phyloP scores from a whole-genome alignment of 2,329 filamentous ascomycete species.

The Lasiodiplodia theobromae region DNA sequence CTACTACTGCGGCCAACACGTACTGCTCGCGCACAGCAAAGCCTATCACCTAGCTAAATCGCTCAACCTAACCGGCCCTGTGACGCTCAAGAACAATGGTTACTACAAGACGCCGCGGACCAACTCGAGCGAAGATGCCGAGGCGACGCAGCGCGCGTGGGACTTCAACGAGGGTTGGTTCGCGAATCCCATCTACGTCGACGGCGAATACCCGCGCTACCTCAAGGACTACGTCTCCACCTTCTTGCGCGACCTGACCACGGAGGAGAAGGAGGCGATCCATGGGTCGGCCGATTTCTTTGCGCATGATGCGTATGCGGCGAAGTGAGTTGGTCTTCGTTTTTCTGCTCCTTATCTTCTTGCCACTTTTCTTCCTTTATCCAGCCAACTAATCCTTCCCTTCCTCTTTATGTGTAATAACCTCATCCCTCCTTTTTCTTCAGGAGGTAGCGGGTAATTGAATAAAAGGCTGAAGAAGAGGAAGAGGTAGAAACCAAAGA shows the following conservation, averaged over 20 bases:
- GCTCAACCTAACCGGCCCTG: constrained; percentile 47
- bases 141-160: constrained; percentile 44
- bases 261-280: constrained; percentile 41
- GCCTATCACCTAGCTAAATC: constrained; percentile 53
- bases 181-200: constrained; percentile 51
- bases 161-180: constrained; percentile 53
- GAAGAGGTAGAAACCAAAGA: too few species aligned
- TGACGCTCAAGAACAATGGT: constrained; percentile 48
- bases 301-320: constrained; percentile 48
- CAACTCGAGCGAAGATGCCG: constrained; percentile 44
- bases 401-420: too few species aligned
- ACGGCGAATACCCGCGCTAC: constrained; percentile 52
- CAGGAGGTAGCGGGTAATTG: too few species aligned
- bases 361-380: too few species aligned
- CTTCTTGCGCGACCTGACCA: constrained; percentile 44
- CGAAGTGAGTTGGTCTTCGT: constrained; percentile 28
- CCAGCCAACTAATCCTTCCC: too few species aligned
- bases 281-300: constrained; percentile 46
- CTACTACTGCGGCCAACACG: constrained; percentile 46
- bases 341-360: neutral
- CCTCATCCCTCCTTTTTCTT: too few species aligned
- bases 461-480: too few species aligned
- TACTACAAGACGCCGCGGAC: constrained; percentile 47
- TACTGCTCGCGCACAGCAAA: constrained; percentile 46
- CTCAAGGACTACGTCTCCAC: constrained; percentile 46